Base-by-base conservation (phyloP, 2,329 filamentous ascomycete genomes). In the Cladosporium sp. region DNA sequence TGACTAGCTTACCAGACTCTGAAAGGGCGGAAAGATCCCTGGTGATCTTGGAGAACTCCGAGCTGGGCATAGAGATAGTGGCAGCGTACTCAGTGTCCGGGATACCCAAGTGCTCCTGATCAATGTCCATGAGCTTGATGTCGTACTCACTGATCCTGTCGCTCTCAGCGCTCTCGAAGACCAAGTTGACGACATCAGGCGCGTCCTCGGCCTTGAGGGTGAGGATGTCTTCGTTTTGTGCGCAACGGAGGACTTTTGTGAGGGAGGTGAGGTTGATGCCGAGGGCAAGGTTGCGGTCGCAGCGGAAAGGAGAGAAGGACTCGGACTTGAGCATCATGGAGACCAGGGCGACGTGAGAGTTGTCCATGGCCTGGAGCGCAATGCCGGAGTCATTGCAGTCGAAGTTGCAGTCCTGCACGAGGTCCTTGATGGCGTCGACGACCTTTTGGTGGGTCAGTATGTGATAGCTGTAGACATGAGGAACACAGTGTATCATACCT, bases 351-450 rank as follows among this genome's bases (percentile, higher is more conserved):
- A 99, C 95, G 83, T 99, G 95, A 60, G 93, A 98, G 88, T 98
- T 99, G 86, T 99, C 95, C 96, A 99, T 99, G 77, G 95, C 95
- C 83, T 99, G 95, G 65, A 99, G 91, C 61, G 94, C 93, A 77
- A 99, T 95, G 69, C 95, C 95, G 65, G 92, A 94, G 86, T 99
- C 96, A 90, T 98, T 99, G 90, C 96, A 99, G 86, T 99, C 95
- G 84, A 99, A 99, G 84, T 99, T 99, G 89, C 95, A 99, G 84
- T 99, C 95, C 82, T 98, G 95, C 64, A 99, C 95, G 61, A 99
- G 89, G 77, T 99, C 95, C 83, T 97, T 98, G 89, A 99, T 97
- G 74, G 96, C 92, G 79, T 99, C 96, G 76, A 99, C 93, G 70
- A 98, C 92, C 93, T 97, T 72, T 21, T 24, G 55, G n/a, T 7